phyloP scores from a whole-genome alignment of 169 alveolate species.

The Eimeria falciformis region DNA sequence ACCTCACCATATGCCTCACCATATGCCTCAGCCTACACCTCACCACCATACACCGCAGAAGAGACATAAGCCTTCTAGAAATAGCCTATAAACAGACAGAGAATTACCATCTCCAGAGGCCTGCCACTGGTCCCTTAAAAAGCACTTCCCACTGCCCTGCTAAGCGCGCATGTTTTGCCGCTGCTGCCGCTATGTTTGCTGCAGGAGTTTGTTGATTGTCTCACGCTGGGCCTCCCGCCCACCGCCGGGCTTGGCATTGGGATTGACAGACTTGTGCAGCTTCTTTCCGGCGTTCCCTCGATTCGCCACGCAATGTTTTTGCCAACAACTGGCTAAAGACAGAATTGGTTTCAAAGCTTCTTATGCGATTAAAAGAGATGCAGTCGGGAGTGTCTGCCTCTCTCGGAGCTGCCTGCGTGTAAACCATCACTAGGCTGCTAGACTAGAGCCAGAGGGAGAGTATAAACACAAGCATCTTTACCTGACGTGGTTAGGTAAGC shows the following conservation, averaged over 20 bases:
- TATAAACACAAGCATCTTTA: background rate
- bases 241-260: slow-evolving; percentile 99
- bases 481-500: background rate
- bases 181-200: slow-evolving; percentile 9
- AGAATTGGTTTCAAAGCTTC: background rate
- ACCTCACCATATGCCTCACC: no score
- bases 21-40: no score
- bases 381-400: background rate
- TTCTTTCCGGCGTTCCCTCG: slow-evolving; percentile 91
- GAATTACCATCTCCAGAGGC: no score
- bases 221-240: slow-evolving; percentile 98
- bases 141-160: no score
- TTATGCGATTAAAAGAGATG: background rate
- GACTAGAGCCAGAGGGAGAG: background rate
- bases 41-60: no score
- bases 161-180: no score
- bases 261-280: slow-evolving; percentile 96
- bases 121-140: no score
- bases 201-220: slow-evolving; percentile 93
- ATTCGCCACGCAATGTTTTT: slow-evolving; percentile 88
- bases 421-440: background rate
- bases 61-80: no score
- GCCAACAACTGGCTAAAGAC: slow-evolving; percentile 77
- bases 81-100: no score
- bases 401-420: background rate